Percentiles rank a stretch among this genome's conserved stretches.
Evolutionary conservation across 2,329 filamentous ascomycete species (phyloP).

Genomic region (Cordyceps farinosa): DNA sequence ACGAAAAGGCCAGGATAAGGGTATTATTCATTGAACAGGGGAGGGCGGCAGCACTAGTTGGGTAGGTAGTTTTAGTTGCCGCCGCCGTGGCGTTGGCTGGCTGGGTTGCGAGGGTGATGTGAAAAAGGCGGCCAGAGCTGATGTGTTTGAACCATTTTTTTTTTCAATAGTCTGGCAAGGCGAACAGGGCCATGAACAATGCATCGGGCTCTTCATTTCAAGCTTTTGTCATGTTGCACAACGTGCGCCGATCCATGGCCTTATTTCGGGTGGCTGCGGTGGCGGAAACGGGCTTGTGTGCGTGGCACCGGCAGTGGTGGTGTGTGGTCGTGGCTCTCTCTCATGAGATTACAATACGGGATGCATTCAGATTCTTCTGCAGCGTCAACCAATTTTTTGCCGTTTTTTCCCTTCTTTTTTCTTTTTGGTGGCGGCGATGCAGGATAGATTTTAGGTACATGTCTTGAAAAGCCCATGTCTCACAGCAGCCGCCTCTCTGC

Average conservation of each 20-base stretch:
- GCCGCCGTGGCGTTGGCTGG: background rate
- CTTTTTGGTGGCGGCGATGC: background rate
- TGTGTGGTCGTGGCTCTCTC: background rate
- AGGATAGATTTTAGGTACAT: background rate
- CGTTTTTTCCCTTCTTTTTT: background rate
- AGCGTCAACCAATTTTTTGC: background rate
- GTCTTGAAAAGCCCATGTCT: background rate
- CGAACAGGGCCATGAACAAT: background rate
- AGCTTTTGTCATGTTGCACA: background rate
- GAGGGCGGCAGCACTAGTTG: too few species aligned
- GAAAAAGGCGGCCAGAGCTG: too few species aligned
- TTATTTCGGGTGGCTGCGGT: background rate
- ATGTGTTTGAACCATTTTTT: too few species aligned
- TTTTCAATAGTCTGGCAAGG: background rate
- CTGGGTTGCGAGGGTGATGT: background rate
- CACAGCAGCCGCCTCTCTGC: background rate
- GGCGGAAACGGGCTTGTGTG: background rate
- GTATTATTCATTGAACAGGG: too few species aligned
- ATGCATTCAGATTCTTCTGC: background rate
- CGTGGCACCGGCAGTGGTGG: background rate
- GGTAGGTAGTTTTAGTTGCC: too few species aligned
- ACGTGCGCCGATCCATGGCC: background rate
- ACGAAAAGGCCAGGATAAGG: too few species aligned
- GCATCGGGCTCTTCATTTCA: background rate
- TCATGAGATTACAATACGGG: background rate